These are phyloP conservation scores for Lonicera japonica DNA, from an alignment of 129 eudicot species.

Conservation along the genomic window DNA sequence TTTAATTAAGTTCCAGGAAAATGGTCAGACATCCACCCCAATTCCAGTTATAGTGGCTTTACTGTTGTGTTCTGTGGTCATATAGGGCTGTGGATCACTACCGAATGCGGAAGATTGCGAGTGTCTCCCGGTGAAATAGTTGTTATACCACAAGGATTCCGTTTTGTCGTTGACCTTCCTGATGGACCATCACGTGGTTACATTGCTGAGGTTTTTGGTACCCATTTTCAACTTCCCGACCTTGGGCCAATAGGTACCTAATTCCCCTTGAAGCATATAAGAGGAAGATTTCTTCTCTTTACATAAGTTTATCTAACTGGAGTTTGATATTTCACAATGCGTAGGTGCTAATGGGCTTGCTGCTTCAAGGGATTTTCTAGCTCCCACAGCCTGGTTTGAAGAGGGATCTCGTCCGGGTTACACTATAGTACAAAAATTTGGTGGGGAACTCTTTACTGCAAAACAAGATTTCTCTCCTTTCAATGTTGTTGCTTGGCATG, in stretches of 20 bases:
- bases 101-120: conserved; percentile 86
- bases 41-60: background rate
- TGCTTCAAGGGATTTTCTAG: conserved; percentile 82
- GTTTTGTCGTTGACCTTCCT: conserved; percentile 68
- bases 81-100: conserved; percentile 83
- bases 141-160: conserved; percentile 86
- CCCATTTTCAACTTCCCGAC: conserved; percentile 96
- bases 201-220: conserved; percentile 84
- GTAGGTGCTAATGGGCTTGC: conserved; percentile 99
- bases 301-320: background rate
- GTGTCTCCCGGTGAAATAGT: conserved; percentile 85
- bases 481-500: conserved; percentile 99
- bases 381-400: conserved; percentile 82
- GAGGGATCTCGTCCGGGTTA: conserved; percentile 51
- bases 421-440: conserved; percentile 80
- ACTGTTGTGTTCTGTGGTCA: background rate
- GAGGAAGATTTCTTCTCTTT: background rate
- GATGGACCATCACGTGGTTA: conserved; percentile 98
- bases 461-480: conserved; percentile 97
- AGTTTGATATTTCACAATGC: conserved; percentile 3
- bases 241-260: conserved; percentile 89
- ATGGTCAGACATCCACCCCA: too few relatives aligned
- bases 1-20: conserved; percentile 5
- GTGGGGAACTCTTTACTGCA: conserved; percentile 96
- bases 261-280: background rate